phyloP scores from a whole-genome alignment of 2,329 filamentous ascomycete genomes.

The Fusarium irregulare region DNA sequence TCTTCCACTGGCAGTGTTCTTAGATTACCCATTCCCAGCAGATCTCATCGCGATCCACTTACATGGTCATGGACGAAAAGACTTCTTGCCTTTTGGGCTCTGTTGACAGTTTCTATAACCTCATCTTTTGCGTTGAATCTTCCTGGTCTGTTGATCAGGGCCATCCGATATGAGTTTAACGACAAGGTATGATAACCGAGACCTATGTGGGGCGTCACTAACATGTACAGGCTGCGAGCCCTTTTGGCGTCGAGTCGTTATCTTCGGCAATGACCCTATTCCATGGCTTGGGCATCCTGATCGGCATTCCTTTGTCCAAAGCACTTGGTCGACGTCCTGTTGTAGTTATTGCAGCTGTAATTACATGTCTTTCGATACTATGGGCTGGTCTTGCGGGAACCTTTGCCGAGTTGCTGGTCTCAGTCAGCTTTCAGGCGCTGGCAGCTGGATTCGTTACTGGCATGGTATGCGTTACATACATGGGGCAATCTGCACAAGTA shows the following conservation, averaged over 20 bases:
- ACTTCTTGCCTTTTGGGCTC: constrained; percentile 13
- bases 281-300: constrained; percentile 12
- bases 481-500: rapidly evolving
- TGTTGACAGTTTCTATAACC: constrained; percentile 19
- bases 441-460: constrained; percentile 11
- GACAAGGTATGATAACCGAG: background rate
- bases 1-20: constrained; percentile 33
- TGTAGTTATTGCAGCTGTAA: background rate
- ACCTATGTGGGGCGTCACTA: rapidly evolving
- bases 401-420: constrained; percentile 13
- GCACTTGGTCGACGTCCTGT: constrained; percentile 32
- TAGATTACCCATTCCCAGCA: constrained; percentile 33
- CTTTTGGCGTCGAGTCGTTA: background rate
- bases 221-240: background rate
- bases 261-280: constrained; percentile 32
- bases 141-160: constrained; percentile 5
- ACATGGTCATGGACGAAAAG: constrained; percentile 31
- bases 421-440: constrained; percentile 17
- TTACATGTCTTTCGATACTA: constrained; percentile 7
- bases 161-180: constrained; percentile 11
- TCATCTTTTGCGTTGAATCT: constrained; percentile 21
- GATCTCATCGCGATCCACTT: constrained; percentile 31
- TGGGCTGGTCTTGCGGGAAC: constrained; percentile 19
- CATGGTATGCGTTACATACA: constrained; percentile 9
- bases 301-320: constrained; percentile 28